Percentiles rank a stretch among this genome's conserved stretches.
Conservation (phyloP, 148 eudicot species). For the Limonium bicolor region DNA sequence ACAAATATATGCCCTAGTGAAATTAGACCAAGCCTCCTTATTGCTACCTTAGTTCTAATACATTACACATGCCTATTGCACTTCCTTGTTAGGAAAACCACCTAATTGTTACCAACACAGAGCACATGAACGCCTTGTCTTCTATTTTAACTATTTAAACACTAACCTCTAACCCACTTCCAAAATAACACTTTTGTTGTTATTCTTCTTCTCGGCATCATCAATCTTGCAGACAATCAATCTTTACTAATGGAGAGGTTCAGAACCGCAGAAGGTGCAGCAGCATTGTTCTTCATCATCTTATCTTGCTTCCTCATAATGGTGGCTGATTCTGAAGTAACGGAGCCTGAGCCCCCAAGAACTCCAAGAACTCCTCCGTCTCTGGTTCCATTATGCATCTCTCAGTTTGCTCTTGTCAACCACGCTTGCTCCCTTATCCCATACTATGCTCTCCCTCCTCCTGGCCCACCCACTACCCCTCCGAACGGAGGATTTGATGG, state of each 20-base stretch:
- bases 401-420: slow-evolving; percentile 3
- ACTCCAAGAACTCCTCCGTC: background rate
- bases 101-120: no score
- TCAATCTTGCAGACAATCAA: background rate
- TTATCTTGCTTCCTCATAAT: slow-evolving; percentile 12
- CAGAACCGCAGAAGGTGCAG: no score
- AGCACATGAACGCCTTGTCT: no score
- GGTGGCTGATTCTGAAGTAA: slow-evolving; percentile 14
- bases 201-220: background rate
- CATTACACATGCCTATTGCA: no score
- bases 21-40: no score
- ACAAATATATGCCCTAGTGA: no score
- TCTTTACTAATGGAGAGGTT: slow-evolving; percentile 20
- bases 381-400: background rate
- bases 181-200: no score
- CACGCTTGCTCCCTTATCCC: slow-evolving; percentile 1
- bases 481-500: background rate
- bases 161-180: no score
- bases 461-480: background rate
- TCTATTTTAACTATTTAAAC: no score
- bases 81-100: no score
- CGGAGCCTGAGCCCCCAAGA: slow-evolving; percentile 15
- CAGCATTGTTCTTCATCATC: slow-evolving; percentile 3
- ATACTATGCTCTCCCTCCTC: background rate
- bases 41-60: no score